These are phyloP conservation scores for Raffaelea ambrosiae DNA, from an alignment of 2,329 filamentous ascomycete species.

Conservation along the genomic window DNA sequence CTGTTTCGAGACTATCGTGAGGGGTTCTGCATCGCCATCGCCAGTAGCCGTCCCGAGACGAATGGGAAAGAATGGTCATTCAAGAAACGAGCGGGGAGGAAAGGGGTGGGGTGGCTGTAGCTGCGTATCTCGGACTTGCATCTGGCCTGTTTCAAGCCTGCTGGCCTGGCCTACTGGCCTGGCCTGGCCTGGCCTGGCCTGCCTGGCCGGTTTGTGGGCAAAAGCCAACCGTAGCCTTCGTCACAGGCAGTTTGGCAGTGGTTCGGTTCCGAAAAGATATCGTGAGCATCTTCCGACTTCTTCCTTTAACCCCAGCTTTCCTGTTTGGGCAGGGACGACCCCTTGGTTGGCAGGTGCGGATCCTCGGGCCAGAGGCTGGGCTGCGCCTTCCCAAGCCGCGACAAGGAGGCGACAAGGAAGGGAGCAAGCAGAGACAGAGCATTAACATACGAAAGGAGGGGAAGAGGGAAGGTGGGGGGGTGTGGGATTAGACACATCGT, in stretches of 20 bases:
- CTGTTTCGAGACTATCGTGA: neutral
- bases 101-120: too few relatives aligned
- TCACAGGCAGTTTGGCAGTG: too few relatives aligned
- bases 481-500: slow-evolving; percentile 2
- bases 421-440: neutral
- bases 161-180: too few relatives aligned
- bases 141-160: too few relatives aligned
- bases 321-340: neutral
- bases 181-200: too few relatives aligned
- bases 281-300: slow-evolving; percentile 8
- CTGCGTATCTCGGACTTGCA: too few relatives aligned
- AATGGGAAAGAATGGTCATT: too few relatives aligned
- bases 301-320: slow-evolving; percentile 8
- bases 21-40: neutral
- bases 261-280: slow-evolving; percentile 11
- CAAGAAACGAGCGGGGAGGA: too few relatives aligned
- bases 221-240: too few relatives aligned
- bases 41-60: neutral
- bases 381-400: neutral
- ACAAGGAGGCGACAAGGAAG: neutral
- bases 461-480: slow-evolving; percentile 1
- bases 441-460: neutral
- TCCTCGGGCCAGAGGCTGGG: slow-evolving; percentile 2
- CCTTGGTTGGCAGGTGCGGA: neutral
- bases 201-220: too few relatives aligned